phyloP scores from a whole-genome alignment of 768 basidiomycete species.

The Suillus subalutaceus region DNA sequence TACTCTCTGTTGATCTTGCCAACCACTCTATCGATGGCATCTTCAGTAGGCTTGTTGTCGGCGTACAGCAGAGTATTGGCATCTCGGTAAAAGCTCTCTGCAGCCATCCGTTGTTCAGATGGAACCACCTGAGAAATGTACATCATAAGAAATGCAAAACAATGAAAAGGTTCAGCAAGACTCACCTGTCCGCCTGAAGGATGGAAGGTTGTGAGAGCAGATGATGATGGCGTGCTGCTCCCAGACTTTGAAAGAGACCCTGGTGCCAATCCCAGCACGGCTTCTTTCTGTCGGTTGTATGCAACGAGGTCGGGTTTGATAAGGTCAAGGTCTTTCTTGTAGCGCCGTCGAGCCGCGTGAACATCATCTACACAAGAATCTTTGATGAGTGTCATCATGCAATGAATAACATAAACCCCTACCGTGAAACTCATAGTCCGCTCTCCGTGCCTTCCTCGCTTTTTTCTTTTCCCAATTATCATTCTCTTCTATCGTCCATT shows the following conservation, averaged over 20 bases:
- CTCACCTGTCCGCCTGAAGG: slow-evolving; percentile 45
- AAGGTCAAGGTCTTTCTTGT: slow-evolving; percentile 89
- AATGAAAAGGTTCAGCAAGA: slow-evolving; percentile 20
- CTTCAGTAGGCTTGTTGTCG: slow-evolving; percentile 93
- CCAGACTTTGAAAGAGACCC: slow-evolving; percentile 58
- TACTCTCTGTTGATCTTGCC: slow-evolving; percentile 93
- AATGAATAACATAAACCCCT: slow-evolving; percentile 24
- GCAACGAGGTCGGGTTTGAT: slow-evolving; percentile 86
- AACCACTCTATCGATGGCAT: slow-evolving; percentile 91
- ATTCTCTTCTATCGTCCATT: slow-evolving; percentile 93
- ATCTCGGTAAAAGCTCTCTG: slow-evolving; percentile 88
- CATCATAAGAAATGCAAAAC: slow-evolving; percentile 15
- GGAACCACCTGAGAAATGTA: slow-evolving; percentile 45
- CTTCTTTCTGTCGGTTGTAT: slow-evolving; percentile 90
- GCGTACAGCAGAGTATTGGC: slow-evolving; percentile 93
- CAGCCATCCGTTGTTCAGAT: slow-evolving; percentile 65
- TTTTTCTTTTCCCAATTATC: slow-evolving; percentile 95
- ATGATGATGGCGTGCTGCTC: slow-evolving; percentile 35
- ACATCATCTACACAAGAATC: slow-evolving; percentile 69
- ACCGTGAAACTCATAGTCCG: slow-evolving; percentile 94
- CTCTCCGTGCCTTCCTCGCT: slow-evolving; percentile 79
- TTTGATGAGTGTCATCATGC: neutral
- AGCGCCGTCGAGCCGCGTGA: slow-evolving; percentile 84
- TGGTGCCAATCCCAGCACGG: slow-evolving; percentile 73
- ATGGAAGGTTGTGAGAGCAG: slow-evolving; percentile 54